Percentiles rank a stretch among this genome's conserved stretches.
Conservation (phyloP, 2,329 filamentous ascomycete species). For the Cordyceps cicadae region DNA sequence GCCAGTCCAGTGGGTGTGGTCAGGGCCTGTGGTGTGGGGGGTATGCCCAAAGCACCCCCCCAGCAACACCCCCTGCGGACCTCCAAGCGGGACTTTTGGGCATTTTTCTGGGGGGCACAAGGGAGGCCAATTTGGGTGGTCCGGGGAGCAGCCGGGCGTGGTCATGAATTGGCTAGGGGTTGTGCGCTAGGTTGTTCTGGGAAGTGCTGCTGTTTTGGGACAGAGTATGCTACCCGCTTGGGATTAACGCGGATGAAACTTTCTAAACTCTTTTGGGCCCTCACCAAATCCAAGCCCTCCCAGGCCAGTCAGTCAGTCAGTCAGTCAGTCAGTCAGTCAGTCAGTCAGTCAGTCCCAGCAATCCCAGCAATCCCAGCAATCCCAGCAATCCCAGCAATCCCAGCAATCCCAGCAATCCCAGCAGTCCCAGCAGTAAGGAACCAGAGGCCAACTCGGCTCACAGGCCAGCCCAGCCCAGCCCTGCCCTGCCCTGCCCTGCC, state of each 20-base stretch:
- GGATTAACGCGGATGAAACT: accelerated
- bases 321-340: too few relatives aligned
- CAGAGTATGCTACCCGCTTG: background rate
- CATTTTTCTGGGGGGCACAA: background rate
- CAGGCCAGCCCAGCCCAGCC: background rate
- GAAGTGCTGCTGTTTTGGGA: conserved; percentile 3
- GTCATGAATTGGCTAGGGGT: background rate
- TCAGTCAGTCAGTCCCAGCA: too few relatives aligned
- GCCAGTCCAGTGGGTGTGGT: conserved; percentile 1
- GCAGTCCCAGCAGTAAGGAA: background rate
- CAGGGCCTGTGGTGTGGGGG: background rate
- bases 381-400: too few relatives aligned
- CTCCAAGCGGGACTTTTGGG: conserved; percentile 4
- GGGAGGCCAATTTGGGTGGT: background rate
- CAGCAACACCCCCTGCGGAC: conserved; percentile 2
- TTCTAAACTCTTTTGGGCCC: background rate
- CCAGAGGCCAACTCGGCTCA: background rate
- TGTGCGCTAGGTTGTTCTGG: background rate
- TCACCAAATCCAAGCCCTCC: background rate
- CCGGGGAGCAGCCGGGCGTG: conserved; percentile 7
- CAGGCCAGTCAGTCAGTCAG: too few relatives aligned
- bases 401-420: too few relatives aligned
- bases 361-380: too few relatives aligned
- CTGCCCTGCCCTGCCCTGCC: background rate
- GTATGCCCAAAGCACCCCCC: conserved; percentile 1